These are phyloP conservation scores for Amylostereum areolatum DNA, from an alignment of 1,284 basidiomycete genomes.

Conservation along the genomic window DNA sequence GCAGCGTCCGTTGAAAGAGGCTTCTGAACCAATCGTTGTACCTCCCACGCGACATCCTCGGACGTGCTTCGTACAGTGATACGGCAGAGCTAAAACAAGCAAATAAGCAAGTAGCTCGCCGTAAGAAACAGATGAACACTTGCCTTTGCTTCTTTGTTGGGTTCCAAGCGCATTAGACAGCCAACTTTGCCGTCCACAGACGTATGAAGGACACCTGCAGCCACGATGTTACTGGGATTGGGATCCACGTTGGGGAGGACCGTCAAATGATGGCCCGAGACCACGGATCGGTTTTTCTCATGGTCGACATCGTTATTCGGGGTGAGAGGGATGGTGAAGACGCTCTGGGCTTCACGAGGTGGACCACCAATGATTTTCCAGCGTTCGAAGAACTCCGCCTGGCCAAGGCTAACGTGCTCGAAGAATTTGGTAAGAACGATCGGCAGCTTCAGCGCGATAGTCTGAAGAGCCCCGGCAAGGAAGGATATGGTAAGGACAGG, in stretches of 20 bases:
- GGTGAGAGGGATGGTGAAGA: constrained; percentile 78
- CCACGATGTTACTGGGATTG: constrained; percentile 85
- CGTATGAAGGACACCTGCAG: constrained; percentile 90
- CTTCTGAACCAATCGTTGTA: constrained; percentile 65
- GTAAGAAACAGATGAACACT: constrained; percentile 12
- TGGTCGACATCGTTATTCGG: constrained; percentile 69
- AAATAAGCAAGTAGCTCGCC: constrained; percentile 1
- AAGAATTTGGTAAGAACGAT: constrained; percentile 90
- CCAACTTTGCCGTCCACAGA: constrained; percentile 88
- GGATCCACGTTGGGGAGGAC: constrained; percentile 80
- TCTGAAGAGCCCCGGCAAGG: constrained; percentile 87
- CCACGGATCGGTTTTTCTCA: constrained; percentile 65
- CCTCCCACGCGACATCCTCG: constrained; percentile 81
- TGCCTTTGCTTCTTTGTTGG: constrained; percentile 92
- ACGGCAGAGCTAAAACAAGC: constrained; percentile 69
- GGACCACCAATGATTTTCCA: constrained; percentile 97
- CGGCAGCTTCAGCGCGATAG: constrained; percentile 80
- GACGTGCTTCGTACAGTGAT: constrained; percentile 95
- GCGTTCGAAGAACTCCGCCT: constrained; percentile 90
- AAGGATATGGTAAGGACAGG: constrained; percentile 90
- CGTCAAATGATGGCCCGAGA: constrained; percentile 74
- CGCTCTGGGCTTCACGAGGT: constrained; percentile 84
- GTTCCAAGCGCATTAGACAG: constrained; percentile 88
- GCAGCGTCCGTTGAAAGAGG: constrained; percentile 28
- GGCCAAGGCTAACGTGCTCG: constrained; percentile 83